phyloP scores from a whole-genome alignment of 257 asterid genomes.

The Solanum infundibuliforme region DNA sequence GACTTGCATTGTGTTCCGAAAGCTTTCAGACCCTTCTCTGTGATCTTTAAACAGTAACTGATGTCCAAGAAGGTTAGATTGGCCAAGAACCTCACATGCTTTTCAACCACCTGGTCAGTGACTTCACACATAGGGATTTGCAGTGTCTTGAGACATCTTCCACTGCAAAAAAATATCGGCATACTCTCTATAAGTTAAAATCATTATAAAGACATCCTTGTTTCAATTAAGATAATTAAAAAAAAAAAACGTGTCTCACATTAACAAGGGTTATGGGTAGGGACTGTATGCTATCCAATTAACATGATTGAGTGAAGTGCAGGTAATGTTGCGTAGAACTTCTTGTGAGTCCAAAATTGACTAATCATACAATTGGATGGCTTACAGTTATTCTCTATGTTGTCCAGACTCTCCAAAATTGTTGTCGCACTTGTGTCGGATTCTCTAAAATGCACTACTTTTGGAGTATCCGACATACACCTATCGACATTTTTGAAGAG shows the following conservation, averaged over 20 bases:
- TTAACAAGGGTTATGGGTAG: neutral
- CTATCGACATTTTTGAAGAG: neutral
- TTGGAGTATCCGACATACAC: neutral
- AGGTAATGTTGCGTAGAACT: neutral
- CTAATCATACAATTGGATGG: neutral
- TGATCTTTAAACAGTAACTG: constrained; percentile 8
- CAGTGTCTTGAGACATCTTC: constrained; percentile 14
- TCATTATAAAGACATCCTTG: neutral
- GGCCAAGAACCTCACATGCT: neutral
- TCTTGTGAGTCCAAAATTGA: neutral
- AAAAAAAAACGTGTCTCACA: neutral
- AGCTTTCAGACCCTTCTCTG: constrained; percentile 16
- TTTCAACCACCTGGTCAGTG: constrained; percentile 10
- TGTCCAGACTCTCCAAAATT: neutral
- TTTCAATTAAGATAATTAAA: neutral
- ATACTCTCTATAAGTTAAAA: neutral
- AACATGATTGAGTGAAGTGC: neutral
- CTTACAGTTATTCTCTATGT: neutral
- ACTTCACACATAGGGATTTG: constrained; percentile 9
- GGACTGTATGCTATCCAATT: neutral
- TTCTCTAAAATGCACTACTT: neutral
- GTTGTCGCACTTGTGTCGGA: neutral
- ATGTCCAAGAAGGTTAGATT: constrained; percentile 10
- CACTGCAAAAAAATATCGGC: neutral
- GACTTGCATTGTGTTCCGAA: constrained; percentile 11